Evolutionary conservation across 768 basidiomycete species (phyloP), one percentile per base, ranked within the genome.

Genomic region (Tricholomella constricta): DNA sequence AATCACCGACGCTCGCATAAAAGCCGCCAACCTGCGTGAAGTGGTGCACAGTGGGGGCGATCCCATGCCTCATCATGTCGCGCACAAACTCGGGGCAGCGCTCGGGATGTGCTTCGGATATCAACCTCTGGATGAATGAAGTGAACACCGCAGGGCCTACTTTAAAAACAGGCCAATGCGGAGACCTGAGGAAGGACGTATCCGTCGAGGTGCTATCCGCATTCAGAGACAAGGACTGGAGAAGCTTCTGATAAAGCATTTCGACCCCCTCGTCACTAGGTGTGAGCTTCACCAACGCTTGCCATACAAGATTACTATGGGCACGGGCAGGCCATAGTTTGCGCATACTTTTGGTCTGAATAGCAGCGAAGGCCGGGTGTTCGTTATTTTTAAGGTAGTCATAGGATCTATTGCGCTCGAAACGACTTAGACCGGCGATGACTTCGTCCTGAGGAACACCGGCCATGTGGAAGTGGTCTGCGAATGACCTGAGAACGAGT

Each of bases 51-150:
- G 66, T 66, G 0, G 85, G 85, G 5, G 60, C 46, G 25, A 88
- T 55, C 4, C 77, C 78, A 0, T 78, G 60, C 6, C 59, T 45
- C 3, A 72, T 41, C 82, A 88, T 85, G 60, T 87, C 83, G n/a
- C 56, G 57, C 34, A 88, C 45, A 17, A 86, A 70, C 19, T 58
- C 54, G 0, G 69, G 60, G 0, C 78, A 80, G 25, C 63, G 62
- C 4, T 59, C 42, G 0, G 74, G 62, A 1, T 73, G 69, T 25
- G 54, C 57, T 3, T 61, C 45, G 4, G 57, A 48, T 45, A 73
- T 72, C 58, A 82, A 69, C 17, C 63, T 64, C 31, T 69, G 63
- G 35, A 86, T 65, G 62, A 88, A 88, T 0, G 82, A 76, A 1
- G 73, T 79, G 61, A 88, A 89, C 1, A 75, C 68, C 5, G 65